Evolutionary conservation across 768 basidiomycete genomes (phyloP).

Genomic region (Amanita muscaria): DNA sequence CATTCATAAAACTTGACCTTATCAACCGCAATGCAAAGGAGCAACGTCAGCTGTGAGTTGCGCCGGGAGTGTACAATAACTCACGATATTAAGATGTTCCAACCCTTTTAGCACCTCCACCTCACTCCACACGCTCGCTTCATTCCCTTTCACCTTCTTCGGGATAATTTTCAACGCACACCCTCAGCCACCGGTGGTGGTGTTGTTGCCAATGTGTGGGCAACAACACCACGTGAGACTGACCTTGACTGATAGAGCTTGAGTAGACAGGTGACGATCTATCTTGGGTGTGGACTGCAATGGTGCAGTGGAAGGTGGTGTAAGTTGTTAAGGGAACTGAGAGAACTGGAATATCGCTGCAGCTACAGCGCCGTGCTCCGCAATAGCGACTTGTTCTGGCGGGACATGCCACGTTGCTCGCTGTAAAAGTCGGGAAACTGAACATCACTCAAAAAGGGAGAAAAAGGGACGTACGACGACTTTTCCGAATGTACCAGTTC

Average conservation of each 20-base stretch:
- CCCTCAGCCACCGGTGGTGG: no score
- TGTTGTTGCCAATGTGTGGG: conserved; percentile 22
- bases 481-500: no score
- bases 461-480: no score
- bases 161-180: conserved; percentile 87
- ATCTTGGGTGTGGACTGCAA: background rate
- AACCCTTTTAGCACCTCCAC: conserved; percentile 89
- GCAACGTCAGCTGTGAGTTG: background rate
- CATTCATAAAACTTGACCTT: conserved; percentile 95
- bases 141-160: conserved; percentile 90
- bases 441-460: no score
- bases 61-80: conserved; percentile 17
- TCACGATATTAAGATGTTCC: conserved; percentile 85
- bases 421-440: conserved; percentile 27
- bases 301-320: conserved; percentile 2
- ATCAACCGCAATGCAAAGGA: background rate
- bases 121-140: conserved; percentile 85
- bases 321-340: no score
- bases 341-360: no score
- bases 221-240: conserved; percentile 10
- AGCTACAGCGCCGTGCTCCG: conserved; percentile 50
- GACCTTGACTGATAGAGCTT: conserved; percentile 13
- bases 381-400: conserved; percentile 43
- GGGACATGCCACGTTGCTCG: conserved; percentile 75
- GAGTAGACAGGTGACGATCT: conserved; percentile 9